Evolutionary conservation across 345 rosid species (phyloP).

Genomic region (Acer negundo): DNA sequence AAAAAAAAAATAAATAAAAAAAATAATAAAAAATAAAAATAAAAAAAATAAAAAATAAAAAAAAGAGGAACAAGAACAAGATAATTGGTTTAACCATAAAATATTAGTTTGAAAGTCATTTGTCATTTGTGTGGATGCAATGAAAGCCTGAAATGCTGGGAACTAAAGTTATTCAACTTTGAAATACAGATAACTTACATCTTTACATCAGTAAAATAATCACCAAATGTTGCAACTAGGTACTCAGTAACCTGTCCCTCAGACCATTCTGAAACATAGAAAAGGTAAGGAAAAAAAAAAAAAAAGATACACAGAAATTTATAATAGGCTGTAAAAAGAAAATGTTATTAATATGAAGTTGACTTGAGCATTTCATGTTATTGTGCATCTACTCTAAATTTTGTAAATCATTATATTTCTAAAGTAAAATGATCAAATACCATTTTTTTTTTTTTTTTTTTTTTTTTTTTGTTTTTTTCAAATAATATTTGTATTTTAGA

Average conservation of each 20-base stretch:
- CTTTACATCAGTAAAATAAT: constrained; percentile 94
- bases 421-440: too few species aligned
- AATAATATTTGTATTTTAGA: too few species aligned
- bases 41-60: too few species aligned
- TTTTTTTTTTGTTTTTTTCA: too few species aligned
- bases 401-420: too few species aligned
- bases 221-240: constrained; percentile 92
- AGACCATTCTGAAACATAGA: constrained; percentile 74
- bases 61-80: background rate
- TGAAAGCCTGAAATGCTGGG: background rate
- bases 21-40: too few species aligned
- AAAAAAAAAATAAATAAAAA: too few species aligned
- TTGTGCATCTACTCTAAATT: too few species aligned
- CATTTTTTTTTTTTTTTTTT: too few species aligned
- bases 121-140: background rate
- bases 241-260: constrained; percentile 97
- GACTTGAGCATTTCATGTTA: too few species aligned
- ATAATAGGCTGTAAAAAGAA: background rate
- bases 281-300: constrained; percentile 12
- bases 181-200: constrained; percentile 57
- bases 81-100: background rate
- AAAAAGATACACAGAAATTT: background rate
- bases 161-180: background rate
- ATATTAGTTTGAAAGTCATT: background rate
- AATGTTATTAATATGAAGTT: too few species aligned